Conservation (phyloP, 371 early-diverging fungal genomes). For the Lichtheimia corymbifera region DNA sequence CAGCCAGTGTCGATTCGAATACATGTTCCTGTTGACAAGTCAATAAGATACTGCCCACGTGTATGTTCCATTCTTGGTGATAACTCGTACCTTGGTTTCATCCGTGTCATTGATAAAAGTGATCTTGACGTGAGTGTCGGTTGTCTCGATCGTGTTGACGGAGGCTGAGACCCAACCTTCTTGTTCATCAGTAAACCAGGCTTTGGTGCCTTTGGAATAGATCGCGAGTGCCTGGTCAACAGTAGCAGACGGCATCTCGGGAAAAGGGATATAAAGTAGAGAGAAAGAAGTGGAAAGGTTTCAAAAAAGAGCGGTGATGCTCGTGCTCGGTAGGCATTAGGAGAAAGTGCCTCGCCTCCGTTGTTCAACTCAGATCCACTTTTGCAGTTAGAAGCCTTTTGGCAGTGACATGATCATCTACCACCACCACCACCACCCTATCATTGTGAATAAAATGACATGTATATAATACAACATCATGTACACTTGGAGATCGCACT, state of each 20-base stretch:
- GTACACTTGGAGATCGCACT: no score
- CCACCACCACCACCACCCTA: no score
- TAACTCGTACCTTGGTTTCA: conserved; percentile 28
- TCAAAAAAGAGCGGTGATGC: not conserved
- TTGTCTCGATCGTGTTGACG: conserved; percentile 54
- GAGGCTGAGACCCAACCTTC: conserved; percentile 86
- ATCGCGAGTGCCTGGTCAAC: conserved; percentile 39
- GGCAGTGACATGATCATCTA: no score
- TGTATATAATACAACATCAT: no score
- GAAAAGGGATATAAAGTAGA: no score
- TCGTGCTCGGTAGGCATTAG: not conserved
- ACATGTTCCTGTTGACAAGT: conserved; percentile 60
- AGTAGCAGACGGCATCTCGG: conserved; percentile 18
- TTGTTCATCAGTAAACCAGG: conserved; percentile 88
- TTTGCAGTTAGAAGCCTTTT: no score
- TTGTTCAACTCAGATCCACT: no score
- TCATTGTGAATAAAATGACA: no score
- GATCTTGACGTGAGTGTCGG: conserved; percentile 57
- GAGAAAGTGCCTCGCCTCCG: no score
- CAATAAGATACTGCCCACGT: not conserved
- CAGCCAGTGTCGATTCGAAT: conserved; percentile 71
- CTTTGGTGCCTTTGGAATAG: conserved; percentile 73
- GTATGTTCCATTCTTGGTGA: not conserved
- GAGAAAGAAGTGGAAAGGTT: no score
- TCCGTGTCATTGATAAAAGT: conserved; percentile 62